Evolutionary conservation across 371 early-diverging fungal species (phyloP).

Genomic region (Actinomortierella wolfii): DNA sequence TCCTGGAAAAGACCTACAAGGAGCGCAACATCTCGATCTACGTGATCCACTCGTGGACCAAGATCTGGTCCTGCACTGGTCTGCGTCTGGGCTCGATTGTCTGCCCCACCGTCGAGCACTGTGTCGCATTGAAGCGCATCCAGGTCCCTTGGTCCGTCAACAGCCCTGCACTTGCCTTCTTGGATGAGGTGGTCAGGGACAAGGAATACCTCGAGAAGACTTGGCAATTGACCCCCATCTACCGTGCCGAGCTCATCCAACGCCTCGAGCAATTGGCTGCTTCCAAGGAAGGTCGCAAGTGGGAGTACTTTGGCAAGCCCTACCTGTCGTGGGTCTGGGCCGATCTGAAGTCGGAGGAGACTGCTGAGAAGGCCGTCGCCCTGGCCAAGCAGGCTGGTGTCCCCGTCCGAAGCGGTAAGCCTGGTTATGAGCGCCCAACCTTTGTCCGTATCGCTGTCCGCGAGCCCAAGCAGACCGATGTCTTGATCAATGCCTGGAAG

Average conservation of each 20-base stretch:
- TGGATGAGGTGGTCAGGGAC: constrained; percentile 77
- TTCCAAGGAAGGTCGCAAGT: constrained; percentile 39
- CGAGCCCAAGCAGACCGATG: constrained; percentile 61
- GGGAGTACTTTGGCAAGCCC: constrained; percentile 73
- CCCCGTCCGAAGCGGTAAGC: constrained; percentile 80
- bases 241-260: constrained; percentile 67
- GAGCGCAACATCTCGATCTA: constrained; percentile 73
- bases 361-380: constrained; percentile 65
- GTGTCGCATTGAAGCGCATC: constrained; percentile 68
- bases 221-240: constrained; percentile 71
- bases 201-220: constrained; percentile 70
- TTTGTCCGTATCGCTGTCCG: constrained; percentile 84
- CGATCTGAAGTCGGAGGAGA: constrained; percentile 58
- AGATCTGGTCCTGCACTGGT: constrained; percentile 90
- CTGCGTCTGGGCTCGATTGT: constrained; percentile 86
- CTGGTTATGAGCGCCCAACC: constrained; percentile 77
- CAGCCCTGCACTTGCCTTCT: constrained; percentile 77
- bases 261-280: constrained; percentile 48
- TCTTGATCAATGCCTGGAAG: constrained; percentile 70
- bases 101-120: constrained; percentile 75
- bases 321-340: constrained; percentile 91
- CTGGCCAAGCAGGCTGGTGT: constrained; percentile 77
- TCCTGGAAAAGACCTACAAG: constrained; percentile 57
- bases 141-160: constrained; percentile 94
- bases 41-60: constrained; percentile 91